phyloP scores from a whole-genome alignment of 768 basidiomycete species.

The Mycena rosella region DNA sequence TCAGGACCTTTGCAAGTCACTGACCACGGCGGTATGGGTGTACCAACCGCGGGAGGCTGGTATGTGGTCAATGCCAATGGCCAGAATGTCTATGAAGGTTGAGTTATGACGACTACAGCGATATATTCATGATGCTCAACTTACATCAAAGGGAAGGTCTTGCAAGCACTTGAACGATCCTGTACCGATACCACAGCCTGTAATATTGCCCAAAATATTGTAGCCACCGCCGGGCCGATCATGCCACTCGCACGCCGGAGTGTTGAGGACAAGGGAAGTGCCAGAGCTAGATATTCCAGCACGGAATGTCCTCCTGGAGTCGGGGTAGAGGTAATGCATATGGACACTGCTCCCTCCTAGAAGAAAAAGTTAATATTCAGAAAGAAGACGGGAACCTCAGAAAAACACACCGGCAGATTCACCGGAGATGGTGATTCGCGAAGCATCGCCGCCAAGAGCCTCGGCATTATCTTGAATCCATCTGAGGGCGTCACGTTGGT shows the following conservation, averaged over 20 bases:
- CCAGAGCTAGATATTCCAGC: slow-evolving; percentile 14
- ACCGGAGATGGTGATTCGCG: slow-evolving; percentile 11
- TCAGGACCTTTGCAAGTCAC: neutral
- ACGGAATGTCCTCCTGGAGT: slow-evolving; percentile 7
- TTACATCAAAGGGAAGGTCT: slow-evolving; percentile 5
- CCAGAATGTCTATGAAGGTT: neutral
- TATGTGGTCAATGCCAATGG: slow-evolving; percentile 6
- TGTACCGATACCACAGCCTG: slow-evolving; percentile 1
- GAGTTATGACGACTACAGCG: neutral
- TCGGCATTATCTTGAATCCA: slow-evolving; percentile 20
- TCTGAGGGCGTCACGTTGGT: slow-evolving; percentile 3
- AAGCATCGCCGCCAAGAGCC: slow-evolving; percentile 7
- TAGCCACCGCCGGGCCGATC: slow-evolving; percentile 10
- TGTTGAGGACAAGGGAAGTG: neutral
- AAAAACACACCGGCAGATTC: slow-evolving; percentile 9
- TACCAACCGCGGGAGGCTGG: neutral
- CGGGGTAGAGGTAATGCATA: slow-evolving; percentile 13
- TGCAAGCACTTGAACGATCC: slow-evolving; percentile 13
- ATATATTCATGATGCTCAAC: neutral
- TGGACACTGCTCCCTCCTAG: slow-evolving; percentile 5
- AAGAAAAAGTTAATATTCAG: neutral
- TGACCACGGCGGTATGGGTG: slow-evolving; percentile 2
- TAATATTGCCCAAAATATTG: slow-evolving; percentile 5
- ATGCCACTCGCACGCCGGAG: slow-evolving; percentile 8
- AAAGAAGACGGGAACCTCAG: neutral